Percentiles rank a stretch among this genome's conserved stretches.
phyloP scores from a whole-genome alignment of 2,329 filamentous ascomycete genomes.

The Raffaelea albimanens region DNA sequence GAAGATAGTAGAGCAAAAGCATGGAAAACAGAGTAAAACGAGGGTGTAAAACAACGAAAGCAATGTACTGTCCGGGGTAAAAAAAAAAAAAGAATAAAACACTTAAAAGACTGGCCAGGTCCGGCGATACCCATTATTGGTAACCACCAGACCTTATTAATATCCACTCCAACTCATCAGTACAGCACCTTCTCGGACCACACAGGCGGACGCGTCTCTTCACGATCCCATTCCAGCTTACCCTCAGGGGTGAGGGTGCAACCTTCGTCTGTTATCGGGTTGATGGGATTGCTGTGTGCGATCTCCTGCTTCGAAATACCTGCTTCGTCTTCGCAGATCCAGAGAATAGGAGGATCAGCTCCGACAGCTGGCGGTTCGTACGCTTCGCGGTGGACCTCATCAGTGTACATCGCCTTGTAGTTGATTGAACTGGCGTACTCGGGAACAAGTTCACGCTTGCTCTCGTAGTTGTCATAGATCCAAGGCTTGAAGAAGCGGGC shows the following conservation, averaged over 20 bases:
- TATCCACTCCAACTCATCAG: slow-evolving; percentile 7
- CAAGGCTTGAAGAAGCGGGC: slow-evolving; percentile 69
- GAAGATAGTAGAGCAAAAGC: no score
- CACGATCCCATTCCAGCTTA: slow-evolving; percentile 25
- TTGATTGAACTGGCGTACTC: slow-evolving; percentile 32
- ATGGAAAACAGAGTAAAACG: no score
- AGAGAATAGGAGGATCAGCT: slow-evolving; percentile 58
- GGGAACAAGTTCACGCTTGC: slow-evolving; percentile 62
- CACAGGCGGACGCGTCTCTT: slow-evolving; percentile 22
- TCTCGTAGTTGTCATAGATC: slow-evolving; percentile 61
- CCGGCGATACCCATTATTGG: neutral
- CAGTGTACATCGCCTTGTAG: slow-evolving; percentile 47
- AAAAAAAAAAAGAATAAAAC: no score
- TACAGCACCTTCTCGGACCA: slow-evolving; percentile 27
- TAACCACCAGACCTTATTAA: no score
- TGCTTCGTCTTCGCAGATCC: slow-evolving; percentile 69
- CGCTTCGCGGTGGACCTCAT: slow-evolving; percentile 54
- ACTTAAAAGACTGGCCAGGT: neutral
- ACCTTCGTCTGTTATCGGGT: slow-evolving; percentile 73
- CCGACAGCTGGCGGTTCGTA: slow-evolving; percentile 66
- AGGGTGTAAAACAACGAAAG: no score
- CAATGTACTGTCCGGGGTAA: no score
- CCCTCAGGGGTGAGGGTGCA: slow-evolving; percentile 63
- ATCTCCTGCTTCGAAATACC: slow-evolving; percentile 73
- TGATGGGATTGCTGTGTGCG: slow-evolving; percentile 58